Base-by-base conservation (phyloP, 805 yeast species). In the Nakazawaea populi region DNA sequence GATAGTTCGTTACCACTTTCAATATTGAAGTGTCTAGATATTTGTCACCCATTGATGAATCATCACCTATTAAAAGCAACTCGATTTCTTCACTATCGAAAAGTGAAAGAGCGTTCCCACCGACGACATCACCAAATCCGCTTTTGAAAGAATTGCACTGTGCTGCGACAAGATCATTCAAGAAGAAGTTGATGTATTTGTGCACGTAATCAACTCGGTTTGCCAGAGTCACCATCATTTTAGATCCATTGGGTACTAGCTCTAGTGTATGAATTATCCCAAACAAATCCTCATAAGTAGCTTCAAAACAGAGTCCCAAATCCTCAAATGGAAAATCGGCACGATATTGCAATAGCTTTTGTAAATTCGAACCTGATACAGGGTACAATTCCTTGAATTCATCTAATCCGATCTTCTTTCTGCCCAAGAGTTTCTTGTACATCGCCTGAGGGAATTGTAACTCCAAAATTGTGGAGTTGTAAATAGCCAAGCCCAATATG, bases 381-480 rank as follows among this genome's bases (percentile, higher is more conserved):
- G 98, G 98, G 61, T 77, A 83, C 28, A 91, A 63, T 56, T 83
- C 82, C 42, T 66, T 63, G 55, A 81, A 85, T 63, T 94, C 98
- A 3, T 77, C 76, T 45, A 88, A 66, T 0, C 73, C 74, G 30
- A 82, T 68, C 5, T 77, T 77, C 47, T 76, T 71, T 3, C 73
- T 75, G 5, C 73, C 73, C 57, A 89, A 70, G 39, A 92, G 68
- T 54, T 87, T 77, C 67, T 89, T 91, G 68, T 87, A 94, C 38
- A 90, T 65, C 0, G 87, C 87, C 35, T 71, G 68, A 0, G 98
- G 97, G 51, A 92, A 80, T 43, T 77, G 78, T 50, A 92, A 70
- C 62, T 90, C 96, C 44, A 92, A 69, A 46, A 91, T 89, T 0
- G 90, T 85, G 0, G 97, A 87, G 65, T 92, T 94, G 65, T 88